These are phyloP conservation scores for Tricholoma sp. DNA, from an alignment of 768 basidiomycete species.

Conservation along the genomic window DNA sequence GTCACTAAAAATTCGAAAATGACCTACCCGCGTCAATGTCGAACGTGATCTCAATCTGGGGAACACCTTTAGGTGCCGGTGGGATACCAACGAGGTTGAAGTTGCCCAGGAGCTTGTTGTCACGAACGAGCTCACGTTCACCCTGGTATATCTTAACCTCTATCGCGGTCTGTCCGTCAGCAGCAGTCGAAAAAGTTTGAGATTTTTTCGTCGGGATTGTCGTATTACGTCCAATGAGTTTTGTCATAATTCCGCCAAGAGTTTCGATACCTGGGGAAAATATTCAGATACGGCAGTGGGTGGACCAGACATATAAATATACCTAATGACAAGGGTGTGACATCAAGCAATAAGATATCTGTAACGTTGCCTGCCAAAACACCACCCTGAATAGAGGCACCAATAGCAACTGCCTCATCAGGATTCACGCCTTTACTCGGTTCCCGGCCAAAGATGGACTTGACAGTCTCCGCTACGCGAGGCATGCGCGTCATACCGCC, in stretches of 20 bases:
- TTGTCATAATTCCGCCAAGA: conserved; percentile 99
- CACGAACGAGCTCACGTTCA: conserved; percentile 96
- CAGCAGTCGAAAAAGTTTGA: conserved; percentile 97
- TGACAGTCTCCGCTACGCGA: conserved; percentile 89
- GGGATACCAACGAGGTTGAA: conserved; percentile 99
- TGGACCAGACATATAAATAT: conserved; percentile 18
- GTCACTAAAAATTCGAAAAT: not conserved
- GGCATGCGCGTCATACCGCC: conserved; percentile 99
- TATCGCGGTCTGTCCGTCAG: conserved; percentile 98
- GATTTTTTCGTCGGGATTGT: conserved; percentile 99
- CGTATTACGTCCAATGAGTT: conserved; percentile 96
- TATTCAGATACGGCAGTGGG: not conserved
- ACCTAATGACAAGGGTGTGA: conserved; percentile 95
- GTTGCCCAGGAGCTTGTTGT: conserved; percentile 98
- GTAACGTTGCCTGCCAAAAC: conserved; percentile 96
- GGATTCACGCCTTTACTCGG: conserved; percentile 99
- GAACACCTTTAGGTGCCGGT: conserved; percentile 76
- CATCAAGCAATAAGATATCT: conserved; percentile 91
- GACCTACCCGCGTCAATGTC: conserved; percentile 90
- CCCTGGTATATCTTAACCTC: conserved; percentile 99
- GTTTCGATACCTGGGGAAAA: conserved; percentile 74
- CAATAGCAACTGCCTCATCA: conserved; percentile 98
- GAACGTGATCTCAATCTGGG: conserved; percentile 86
- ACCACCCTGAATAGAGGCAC: conserved; percentile 97
- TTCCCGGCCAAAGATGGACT: conserved; percentile 89